Evolutionary conservation across 441 rosid genomes (phyloP), one percentile per base, ranked within the genome.

Genomic region (Erysimum cheiri): DNA sequence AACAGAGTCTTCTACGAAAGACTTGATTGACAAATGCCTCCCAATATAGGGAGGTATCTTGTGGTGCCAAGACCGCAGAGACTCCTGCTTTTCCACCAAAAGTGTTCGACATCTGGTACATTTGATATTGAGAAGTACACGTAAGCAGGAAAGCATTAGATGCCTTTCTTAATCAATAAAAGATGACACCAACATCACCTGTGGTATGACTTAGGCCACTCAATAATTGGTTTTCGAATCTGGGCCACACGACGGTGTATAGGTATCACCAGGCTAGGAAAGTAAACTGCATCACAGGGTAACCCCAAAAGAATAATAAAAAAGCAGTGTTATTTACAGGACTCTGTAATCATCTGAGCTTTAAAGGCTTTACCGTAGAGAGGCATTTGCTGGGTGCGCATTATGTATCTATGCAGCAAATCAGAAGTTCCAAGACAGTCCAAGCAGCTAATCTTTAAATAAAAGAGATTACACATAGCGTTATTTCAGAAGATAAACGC

Each of bases 181-280:
- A 74, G 55, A 68, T 72, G 67, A 53, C 50, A 61, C 61, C 55
- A 68, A 41, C 66, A 32, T 55, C 77, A 96, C 99, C 96, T 88
- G 62, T 88, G 88, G 78, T 83, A 81, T 49, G 96, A 88, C 81
- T 91, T 91, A 70, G 99, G 99, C 97, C 99, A 96, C 77, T 91
- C 90, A 55, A 96, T 86, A 64, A 79, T 84, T 77, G 96, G 93
- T 78, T 75, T 93, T 67, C 87, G 96, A 82, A 89, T 86, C 81
- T 93, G 97, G 64, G 96, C 87, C 35, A 96, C 88, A 31, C 76
- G 80, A 64, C 74, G 80, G 73, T 96, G 98, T 59, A 96, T 71
- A 36, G 76, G 71, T 68, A 93, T 79, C 46, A 88, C 97, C 79
- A 86, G 74, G 67, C 79, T 74, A 54, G 98, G 89, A 70, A 85